Base-by-base conservation (phyloP, 2,329 filamentous ascomycete species). In the Xylaria sp. region DNA sequence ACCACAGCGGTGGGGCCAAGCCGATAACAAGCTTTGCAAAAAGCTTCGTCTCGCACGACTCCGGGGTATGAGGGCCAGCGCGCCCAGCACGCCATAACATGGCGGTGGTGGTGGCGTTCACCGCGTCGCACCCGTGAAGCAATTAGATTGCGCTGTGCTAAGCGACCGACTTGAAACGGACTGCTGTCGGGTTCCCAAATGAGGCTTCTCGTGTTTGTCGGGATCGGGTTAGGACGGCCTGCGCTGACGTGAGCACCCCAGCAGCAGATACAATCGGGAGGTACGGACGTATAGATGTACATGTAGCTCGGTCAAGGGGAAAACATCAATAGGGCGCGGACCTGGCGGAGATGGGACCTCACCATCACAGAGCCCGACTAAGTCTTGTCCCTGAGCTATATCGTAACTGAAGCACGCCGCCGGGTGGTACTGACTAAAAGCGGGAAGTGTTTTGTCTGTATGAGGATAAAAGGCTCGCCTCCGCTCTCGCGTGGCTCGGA, bases 181-280 rank as follows among this genome's bases (percentile, higher is more conserved):
- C 22, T 41, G 39, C 48, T 52, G 26, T 48, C 34, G 41, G 47
- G 39, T 49, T 54, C 57, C 50, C 3, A 13, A 34, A 34, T 34
- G 29, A 34, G 29, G 16, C 9, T 11, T 34, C n/a, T n/a, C n/a
- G n/a, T n/a, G n/a, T n/a, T n/a, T 13, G 16, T 13, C 29, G 16
- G n/a, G n/a, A n/a, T n/a, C n/a, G n/a, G n/a, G n/a, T n/a, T n/a
- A n/a, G n/a, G n/a, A n/a, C n/a, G n/a, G n/a, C n/a, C n/a, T n/a
- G n/a, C n/a, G n/a, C n/a, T n/a, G n/a, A n/a, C n/a, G n/a, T n/a
- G n/a, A n/a, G n/a, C n/a, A n/a, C n/a, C n/a, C n/a, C n/a, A n/a
- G n/a, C n/a, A n/a, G n/a, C n/a, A n/a, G n/a, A n/a, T n/a, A n/a
- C n/a, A n/a, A n/a, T n/a, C n/a, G n/a, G n/a, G n/a, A n/a, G n/a